Evolutionary conservation across 345 rosid genomes (phyloP).

Genomic region (Isatis tinctoria): DNA sequence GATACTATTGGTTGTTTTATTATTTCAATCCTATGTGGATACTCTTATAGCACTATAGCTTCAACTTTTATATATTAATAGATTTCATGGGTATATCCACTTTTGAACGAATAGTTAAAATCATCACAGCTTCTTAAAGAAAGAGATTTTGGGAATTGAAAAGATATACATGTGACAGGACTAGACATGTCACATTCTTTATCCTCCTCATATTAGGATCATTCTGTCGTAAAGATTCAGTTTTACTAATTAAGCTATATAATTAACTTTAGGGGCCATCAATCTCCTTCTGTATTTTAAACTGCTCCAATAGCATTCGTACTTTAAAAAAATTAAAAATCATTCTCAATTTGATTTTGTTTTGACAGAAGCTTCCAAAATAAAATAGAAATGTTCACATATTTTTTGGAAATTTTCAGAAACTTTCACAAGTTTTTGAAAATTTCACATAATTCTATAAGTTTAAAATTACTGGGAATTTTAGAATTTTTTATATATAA

Average conservation of each 20-base stretch:
- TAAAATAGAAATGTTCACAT: not conserved
- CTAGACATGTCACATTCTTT: slow-evolving; percentile 15
- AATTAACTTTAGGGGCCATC: not conserved
- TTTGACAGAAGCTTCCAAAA: not conserved
- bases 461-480: too few relatives aligned
- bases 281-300: not conserved
- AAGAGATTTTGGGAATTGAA: not conserved
- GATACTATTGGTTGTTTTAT: too few relatives aligned
- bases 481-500: not conserved
- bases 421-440: not conserved
- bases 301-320: not conserved
- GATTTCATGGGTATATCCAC: not conserved
- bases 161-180: not conserved
- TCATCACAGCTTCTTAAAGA: not conserved
- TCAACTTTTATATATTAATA: too few relatives aligned
- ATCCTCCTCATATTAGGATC: not conserved
- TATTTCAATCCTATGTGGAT: too few relatives aligned
- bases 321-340: not conserved
- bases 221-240: not conserved
- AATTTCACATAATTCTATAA: not conserved
- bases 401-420: not conserved
- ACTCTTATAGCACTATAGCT: too few relatives aligned
- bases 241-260: not conserved
- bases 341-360: not conserved
- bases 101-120: not conserved